Percentiles rank a stretch among this genome's conserved stretches.
phyloP scores from a whole-genome alignment of 2,329 filamentous ascomycete species.

The Dryadomyces quercivorus region DNA sequence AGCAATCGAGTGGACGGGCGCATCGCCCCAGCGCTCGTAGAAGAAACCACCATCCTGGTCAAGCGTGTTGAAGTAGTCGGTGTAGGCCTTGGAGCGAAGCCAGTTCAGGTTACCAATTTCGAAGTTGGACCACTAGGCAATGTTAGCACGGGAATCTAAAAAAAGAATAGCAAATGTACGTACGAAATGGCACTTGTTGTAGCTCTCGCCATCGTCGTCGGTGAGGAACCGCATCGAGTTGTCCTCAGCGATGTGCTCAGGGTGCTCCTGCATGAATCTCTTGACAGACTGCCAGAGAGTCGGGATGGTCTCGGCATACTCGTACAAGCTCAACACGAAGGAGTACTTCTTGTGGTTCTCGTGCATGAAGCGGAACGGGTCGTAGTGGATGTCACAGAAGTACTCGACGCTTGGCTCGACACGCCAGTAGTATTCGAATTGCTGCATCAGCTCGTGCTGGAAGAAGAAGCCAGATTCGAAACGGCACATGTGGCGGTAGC shows the following conservation, averaged over 20 bases:
- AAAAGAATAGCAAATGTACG: slow-evolving; percentile 24
- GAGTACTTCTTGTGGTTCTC: slow-evolving; percentile 98
- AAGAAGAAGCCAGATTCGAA: slow-evolving; percentile 99
- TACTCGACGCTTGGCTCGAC: slow-evolving; percentile 96
- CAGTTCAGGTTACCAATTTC: slow-evolving; percentile 91
- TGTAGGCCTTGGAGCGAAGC: slow-evolving; percentile 79
- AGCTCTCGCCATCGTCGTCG: slow-evolving; percentile 80
- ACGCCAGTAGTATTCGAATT: slow-evolving; percentile 99
- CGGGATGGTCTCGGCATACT: slow-evolving; percentile 92
- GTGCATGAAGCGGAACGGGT: slow-evolving; percentile 93
- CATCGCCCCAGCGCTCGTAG: slow-evolving; percentile 97
- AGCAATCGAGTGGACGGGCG: slow-evolving; percentile 95
- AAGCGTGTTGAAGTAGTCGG: slow-evolving; percentile 80
- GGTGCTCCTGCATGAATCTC: slow-evolving; percentile 84
- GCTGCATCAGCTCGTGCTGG: slow-evolving; percentile 81
- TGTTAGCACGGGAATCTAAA: slow-evolving; percentile 13
- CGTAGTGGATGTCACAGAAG: slow-evolving; percentile 89
- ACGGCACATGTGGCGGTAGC: slow-evolving; percentile 98
- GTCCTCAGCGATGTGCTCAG: slow-evolving; percentile 70
- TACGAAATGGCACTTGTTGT: slow-evolving; percentile 97
- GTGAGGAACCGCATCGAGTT: slow-evolving; percentile 90
- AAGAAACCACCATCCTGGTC: slow-evolving; percentile 94
- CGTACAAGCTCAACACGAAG: slow-evolving; percentile 89
- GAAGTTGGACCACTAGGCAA: slow-evolving; percentile 86
- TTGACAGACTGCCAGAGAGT: slow-evolving; percentile 93